Base-by-base conservation (phyloP, 2,329 filamentous ascomycete genomes). In the Trichophyton schoenleinii region DNA sequence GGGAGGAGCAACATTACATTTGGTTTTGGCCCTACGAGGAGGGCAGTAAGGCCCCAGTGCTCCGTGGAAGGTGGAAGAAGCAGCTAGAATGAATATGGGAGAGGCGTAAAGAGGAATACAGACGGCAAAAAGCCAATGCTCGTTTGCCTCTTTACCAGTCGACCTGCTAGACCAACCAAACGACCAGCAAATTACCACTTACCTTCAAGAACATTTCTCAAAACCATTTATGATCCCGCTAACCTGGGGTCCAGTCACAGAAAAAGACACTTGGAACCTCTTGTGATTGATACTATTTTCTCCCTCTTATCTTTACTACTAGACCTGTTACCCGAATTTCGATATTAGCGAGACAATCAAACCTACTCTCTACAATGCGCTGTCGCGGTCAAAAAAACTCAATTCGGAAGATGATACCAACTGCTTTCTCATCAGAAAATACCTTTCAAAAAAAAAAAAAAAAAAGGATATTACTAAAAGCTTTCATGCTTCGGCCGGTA, bases 1-100 rank as follows among this genome's bases (percentile, higher is more conserved):
- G 74, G 90, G 90, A 61, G 94, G 94, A 62, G 89, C 91, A 64
- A 99, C 92, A 41, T 81, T 99, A 68, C 94, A 99, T 81, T 80
- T 99, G 71, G 94, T 99, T 59, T 86, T 99, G 67, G 95, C 94
- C 49, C 85, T 99, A 64, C 85, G 94, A 72, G 94, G 94, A 61
- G 92, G 92, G 9, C 52, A 55, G 52, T 55, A 55, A 20, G 13
- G 52, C 20, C n/a, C 9, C 8, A 1, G 34, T 28, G 28, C n/a
- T 15, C 18, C 13, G 3, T 28, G 31, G 28, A 18, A 36, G 25
- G 34, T 34, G 9, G 7, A 38, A 55, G 25, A 34, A 31, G 22
- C 18, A 5, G 22, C 8, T 55, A 20, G 52, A 55, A 13, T n/a
- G 28, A 36, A 15, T 13, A 22, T 15, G 25, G 13, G 46, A 52